Percentiles rank a stretch among this genome's conserved stretches.
phyloP scores from a whole-genome alignment of 176 grass and related monocot species.

The Guadua angustifolia region DNA sequence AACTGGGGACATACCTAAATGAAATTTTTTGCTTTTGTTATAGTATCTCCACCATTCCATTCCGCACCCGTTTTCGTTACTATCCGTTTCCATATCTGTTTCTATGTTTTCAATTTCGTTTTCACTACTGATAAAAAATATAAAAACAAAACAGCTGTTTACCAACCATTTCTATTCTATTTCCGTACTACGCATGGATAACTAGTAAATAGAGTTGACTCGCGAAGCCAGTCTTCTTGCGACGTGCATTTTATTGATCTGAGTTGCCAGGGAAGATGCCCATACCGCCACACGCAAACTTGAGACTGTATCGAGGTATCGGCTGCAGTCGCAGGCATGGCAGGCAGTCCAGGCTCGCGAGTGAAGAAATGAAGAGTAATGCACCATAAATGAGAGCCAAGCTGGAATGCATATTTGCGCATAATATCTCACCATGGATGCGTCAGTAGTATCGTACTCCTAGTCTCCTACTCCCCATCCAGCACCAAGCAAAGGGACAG shows the following conservation, averaged over 20 bases:
- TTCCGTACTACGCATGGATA: not conserved
- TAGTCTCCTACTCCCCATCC: not conserved
- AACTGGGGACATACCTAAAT: too few species aligned
- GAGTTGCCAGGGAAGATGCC: not conserved
- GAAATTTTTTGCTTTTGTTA: too few species aligned
- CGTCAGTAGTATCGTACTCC: not conserved
- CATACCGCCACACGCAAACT: not conserved
- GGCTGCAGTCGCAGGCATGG: not conserved
- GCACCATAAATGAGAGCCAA: slow-evolving; percentile 13
- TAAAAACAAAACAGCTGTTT: too few species aligned
- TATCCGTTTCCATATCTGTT: too few species aligned
- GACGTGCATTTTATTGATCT: not conserved
- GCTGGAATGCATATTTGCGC: slow-evolving; percentile 22
- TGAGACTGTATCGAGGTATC: not conserved
- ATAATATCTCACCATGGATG: not conserved
- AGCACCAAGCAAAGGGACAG: not conserved
- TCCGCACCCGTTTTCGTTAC: too few species aligned
- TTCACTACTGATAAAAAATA: too few species aligned
- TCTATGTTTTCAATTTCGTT: too few species aligned
- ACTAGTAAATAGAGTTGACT: not conserved
- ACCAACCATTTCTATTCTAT: too few species aligned
- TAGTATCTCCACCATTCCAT: too few species aligned
- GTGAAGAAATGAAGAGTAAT: not conserved
- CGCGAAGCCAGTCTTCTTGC: not conserved
- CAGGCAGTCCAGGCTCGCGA: not conserved